Conservation (phyloP, 2,329 filamentous ascomycete genomes). For the Trichoderma atrobrunneum region DNA sequence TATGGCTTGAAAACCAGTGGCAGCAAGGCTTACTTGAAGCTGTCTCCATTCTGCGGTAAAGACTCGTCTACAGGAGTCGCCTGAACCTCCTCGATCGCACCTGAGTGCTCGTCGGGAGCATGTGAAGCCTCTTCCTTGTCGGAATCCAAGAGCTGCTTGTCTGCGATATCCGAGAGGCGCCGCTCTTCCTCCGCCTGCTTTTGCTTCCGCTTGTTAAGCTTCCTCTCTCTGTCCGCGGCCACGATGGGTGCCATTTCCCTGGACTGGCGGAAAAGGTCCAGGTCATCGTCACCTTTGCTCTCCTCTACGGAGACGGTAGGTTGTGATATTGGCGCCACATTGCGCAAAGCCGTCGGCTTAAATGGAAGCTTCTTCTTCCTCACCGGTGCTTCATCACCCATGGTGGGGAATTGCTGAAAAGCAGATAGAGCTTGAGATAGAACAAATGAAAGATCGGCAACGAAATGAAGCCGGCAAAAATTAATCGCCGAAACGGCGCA, state of each 20-base stretch:
- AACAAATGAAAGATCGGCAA: neutral
- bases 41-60: conserved; percentile 15
- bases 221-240: conserved; percentile 40
- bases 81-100: neutral
- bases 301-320: conserved; percentile 18
- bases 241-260: conserved; percentile 48
- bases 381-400: conserved; percentile 33
- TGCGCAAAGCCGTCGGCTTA: conserved; percentile 46
- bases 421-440: neutral
- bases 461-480: neutral
- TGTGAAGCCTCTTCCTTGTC: conserved; percentile 23
- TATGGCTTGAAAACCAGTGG: neutral
- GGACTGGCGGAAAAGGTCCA: conserved; percentile 50
- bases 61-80: conserved; percentile 19
- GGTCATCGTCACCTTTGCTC: conserved; percentile 31
- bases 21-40: conserved; percentile 24
- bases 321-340: conserved; percentile 27
- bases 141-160: conserved; percentile 26
- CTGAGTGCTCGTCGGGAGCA: neutral
- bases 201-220: conserved; percentile 28
- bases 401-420: conserved; percentile 20
- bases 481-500: neutral
- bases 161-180: conserved; percentile 17
- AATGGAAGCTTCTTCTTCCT: conserved; percentile 46
- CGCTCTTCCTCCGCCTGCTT: conserved; percentile 25